A percentile compares a stretch with the other conserved stretches of the same genome.
Evolutionary conservation across 129 eudicot genomes (phyloP).

Genomic region (Saussurea involucrata): DNA sequence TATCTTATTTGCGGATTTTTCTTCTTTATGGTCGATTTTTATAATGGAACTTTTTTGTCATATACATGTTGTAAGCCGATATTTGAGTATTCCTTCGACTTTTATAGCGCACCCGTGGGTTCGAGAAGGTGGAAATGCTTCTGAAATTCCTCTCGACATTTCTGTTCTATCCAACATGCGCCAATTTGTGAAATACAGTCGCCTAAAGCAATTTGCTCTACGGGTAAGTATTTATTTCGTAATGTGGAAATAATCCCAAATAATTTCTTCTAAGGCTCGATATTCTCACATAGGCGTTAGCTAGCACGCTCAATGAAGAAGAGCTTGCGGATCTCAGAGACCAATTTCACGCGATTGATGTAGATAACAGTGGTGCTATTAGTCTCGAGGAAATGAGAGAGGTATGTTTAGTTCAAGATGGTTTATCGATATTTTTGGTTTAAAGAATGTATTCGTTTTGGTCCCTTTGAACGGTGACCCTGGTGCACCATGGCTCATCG

Average conservation of each 20-base stretch:
- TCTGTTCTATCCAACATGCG: slow-evolving; percentile 88
- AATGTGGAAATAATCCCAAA: not conserved
- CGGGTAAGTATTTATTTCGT: slow-evolving; percentile 39
- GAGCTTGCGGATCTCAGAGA: slow-evolving; percentile 77
- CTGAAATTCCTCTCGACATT: slow-evolving; percentile 92
- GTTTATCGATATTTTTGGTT: not conserved
- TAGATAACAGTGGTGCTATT: slow-evolving; percentile 84
- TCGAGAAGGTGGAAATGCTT: slow-evolving; percentile 96
- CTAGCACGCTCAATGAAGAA: slow-evolving; percentile 78
- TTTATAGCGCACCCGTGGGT: slow-evolving; percentile 96
- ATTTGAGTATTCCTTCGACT: slow-evolving; percentile 1
- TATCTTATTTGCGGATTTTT: not conserved
- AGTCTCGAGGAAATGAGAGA: slow-evolving; percentile 97
- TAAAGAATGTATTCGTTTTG: not conserved
- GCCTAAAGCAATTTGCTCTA: slow-evolving; percentile 82
- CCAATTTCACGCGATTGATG: slow-evolving; percentile 96
- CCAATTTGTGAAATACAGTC: slow-evolving; percentile 86
- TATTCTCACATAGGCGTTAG: slow-evolving; percentile 62
- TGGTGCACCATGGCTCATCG: not conserved
- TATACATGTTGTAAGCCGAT: not conserved
- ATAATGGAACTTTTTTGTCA: not conserved
- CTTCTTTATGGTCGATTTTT: not conserved
- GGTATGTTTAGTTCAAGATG: slow-evolving; percentile 39
- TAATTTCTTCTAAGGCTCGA: not conserved
- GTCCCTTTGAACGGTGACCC: not conserved